phyloP scores from a whole-genome alignment of 176 grass and related monocot genomes.

The Aegilops sharonensis region DNA sequence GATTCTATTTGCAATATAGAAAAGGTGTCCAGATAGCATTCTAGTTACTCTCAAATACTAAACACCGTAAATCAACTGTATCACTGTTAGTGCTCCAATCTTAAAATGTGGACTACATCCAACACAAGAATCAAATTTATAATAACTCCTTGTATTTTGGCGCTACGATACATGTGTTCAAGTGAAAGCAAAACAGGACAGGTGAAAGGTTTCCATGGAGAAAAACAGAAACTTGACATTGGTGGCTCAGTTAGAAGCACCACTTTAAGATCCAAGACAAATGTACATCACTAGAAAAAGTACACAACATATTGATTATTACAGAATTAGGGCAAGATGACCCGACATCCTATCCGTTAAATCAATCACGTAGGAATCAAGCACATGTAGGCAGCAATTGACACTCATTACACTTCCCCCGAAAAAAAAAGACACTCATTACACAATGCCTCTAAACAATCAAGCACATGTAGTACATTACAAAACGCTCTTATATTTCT shows the following conservation, averaged over 20 bases:
- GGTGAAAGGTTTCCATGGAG: background rate
- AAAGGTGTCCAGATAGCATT: background rate
- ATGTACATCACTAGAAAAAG: background rate
- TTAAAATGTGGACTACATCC: background rate
- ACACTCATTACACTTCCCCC: background rate
- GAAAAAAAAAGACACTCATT: background rate
- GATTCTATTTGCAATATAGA: slow-evolving; percentile 10
- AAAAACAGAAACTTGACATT: background rate
- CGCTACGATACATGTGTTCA: background rate
- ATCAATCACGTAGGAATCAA: background rate
- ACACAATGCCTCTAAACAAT: background rate
- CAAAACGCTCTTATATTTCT: too few relatives aligned
- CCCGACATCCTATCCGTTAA: background rate
- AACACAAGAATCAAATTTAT: background rate
- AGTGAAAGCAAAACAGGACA: background rate
- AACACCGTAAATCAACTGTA: background rate
- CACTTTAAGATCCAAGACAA: background rate
- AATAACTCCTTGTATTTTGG: background rate
- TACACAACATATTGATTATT: background rate
- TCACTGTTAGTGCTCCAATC: background rate
- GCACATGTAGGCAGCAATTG: background rate
- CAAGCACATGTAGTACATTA: too few relatives aligned
- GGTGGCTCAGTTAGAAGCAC: background rate
- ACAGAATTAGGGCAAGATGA: background rate
- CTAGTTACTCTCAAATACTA: slow-evolving; percentile 9